Conservation (phyloP, 305 asterid genomes). For the Fraxinus ornus region DNA sequence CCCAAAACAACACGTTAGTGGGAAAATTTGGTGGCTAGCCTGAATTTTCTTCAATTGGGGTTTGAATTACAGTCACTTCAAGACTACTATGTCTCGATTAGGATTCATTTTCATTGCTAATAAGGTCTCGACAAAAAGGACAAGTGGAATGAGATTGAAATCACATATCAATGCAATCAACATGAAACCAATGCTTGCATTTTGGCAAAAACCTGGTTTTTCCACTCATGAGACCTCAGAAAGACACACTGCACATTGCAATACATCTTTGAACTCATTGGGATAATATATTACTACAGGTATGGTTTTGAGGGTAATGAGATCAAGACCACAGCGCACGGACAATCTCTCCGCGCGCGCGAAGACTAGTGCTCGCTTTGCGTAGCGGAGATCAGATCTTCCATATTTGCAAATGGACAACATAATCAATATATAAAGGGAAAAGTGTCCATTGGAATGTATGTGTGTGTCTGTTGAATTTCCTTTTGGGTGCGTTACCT, state of each 20-base stretch:
- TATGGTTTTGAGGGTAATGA: conserved; percentile 50
- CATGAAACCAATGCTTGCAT: conserved; percentile 85
- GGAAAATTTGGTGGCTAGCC: conserved; percentile 50
- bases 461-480: too few relatives aligned
- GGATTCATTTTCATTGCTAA: conserved; percentile 3
- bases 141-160: conserved; percentile 83
- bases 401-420: too few relatives aligned
- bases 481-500: too few relatives aligned
- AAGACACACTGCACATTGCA: conserved; percentile 87
- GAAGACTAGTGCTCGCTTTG: too few relatives aligned
- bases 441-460: too few relatives aligned
- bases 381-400: too few relatives aligned
- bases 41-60: conserved; percentile 31
- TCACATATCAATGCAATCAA: conserved; percentile 90
- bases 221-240: conserved; percentile 67
- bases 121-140: conserved; percentile 69
- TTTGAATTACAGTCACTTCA: conserved; percentile 22
- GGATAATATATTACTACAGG: conserved; percentile 51
- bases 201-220: conserved; percentile 67
- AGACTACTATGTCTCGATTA: conserved; percentile 16
- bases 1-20: conserved; percentile 79
- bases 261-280: conserved; percentile 49
- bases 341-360: not conserved
- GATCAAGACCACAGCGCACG: conserved; percentile 58
- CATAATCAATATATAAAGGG: too few relatives aligned